Base-by-base conservation (phyloP, 83 land plant genomes). In the Picea engelmannii region DNA sequence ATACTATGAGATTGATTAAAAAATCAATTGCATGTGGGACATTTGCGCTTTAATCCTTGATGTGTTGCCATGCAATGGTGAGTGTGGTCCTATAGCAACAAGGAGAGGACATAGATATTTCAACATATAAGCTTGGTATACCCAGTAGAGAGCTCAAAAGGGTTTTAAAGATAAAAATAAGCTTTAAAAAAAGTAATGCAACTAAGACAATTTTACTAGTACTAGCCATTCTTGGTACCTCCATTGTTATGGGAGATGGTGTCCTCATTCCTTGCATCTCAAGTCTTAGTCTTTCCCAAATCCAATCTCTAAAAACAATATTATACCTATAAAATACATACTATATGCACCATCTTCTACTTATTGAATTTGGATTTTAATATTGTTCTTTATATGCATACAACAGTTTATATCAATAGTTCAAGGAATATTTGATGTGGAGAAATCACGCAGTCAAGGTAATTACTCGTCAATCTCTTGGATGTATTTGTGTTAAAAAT, bases 351-450 rank as follows among this genome's bases (percentile, higher is more conserved):
- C 20, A 73, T 20, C 2, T 2, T 1, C 3, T n/a, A 63, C n/a
- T n/a, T 3, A 17, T 2, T 49, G 81, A 17, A 79, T n/a, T 17
- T 17, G 18, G 66, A 17, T 17, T n/a, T 17, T 63, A 17, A 35
- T 35, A 17, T 63, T 1, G 3, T 63, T n/a, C 3, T 11, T 78
- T 60, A 13, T n/a, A 69, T 66, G 47, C 58, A 5, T 64, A 24
- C 65, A 83, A 82, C 87, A 92, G 95, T 93, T 93, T 8, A 82
- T 93, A 27, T 93, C 95, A 21, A 91, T 91, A 40, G 87, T 90
- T 15, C 73, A 79, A 59, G 95, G 95, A n/a, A 90, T 93, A 78
- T 81, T 74, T 20, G 47, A 66, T 13, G 81, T 83, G 9, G 85
- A 84, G 2, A 23, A 81, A 15, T 79, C 80, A 79, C 60, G 68